Evolutionary conservation across 805 yeast genomes (phyloP).

Genomic region (Lachancea kluyveri): DNA sequence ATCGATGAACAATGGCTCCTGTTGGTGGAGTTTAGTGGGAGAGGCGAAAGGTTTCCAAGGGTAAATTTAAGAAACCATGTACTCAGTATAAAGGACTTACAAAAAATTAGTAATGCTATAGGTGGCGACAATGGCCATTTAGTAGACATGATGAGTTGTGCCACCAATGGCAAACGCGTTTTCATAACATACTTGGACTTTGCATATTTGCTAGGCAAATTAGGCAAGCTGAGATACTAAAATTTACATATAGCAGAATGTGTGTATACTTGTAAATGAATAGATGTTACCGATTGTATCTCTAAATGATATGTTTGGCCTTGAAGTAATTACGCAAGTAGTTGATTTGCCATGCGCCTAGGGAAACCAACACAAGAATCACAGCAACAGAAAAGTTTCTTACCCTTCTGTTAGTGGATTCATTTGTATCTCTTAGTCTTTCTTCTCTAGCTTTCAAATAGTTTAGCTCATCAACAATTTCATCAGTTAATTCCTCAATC

Average conservation of each 20-base stretch:
- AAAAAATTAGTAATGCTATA: constrained; percentile 26
- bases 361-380: constrained; percentile 59
- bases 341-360: constrained; percentile 89
- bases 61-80: constrained; percentile 18
- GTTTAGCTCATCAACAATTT: constrained; percentile 70
- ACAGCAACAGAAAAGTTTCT: constrained; percentile 75
- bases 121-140: constrained; percentile 30
- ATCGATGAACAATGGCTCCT: constrained; percentile 39
- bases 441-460: constrained; percentile 86
- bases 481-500: constrained; percentile 79
- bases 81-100: constrained; percentile 35
- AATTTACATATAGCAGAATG: constrained; percentile 1
- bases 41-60: constrained; percentile 17
- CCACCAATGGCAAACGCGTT: constrained; percentile 33
- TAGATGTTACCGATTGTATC: too few species aligned
- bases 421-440: constrained; percentile 92
- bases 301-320: constrained; percentile 66
- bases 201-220: constrained; percentile 42
- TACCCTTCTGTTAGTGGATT: constrained; percentile 89
- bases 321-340: constrained; percentile 91
- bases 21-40: constrained; percentile 24
- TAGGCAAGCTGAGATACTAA: constrained; percentile 35
- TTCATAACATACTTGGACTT: constrained; percentile 40
- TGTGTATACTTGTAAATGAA: too few species aligned
- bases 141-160: constrained; percentile 42